Conservation (phyloP, 192 early-diverging fungal species). For the Backusella westeae region DNA sequence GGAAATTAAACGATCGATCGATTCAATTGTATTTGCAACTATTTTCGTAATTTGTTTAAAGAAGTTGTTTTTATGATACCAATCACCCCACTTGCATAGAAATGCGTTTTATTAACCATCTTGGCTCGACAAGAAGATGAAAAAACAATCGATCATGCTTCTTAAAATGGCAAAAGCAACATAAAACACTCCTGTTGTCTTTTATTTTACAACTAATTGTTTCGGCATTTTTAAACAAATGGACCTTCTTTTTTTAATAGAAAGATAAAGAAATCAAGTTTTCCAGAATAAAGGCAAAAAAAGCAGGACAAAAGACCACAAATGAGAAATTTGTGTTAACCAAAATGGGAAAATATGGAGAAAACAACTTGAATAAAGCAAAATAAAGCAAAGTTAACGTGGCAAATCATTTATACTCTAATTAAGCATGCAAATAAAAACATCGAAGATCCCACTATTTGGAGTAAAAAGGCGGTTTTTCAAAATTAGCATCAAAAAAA, state of each 20-base stretch:
- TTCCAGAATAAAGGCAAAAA: not conserved
- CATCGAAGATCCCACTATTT: not conserved
- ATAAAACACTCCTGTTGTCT: not conserved
- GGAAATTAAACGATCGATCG: constrained; percentile 9
- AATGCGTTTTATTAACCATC: not conserved
- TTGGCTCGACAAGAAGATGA: not conserved
- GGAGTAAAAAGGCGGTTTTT: not conserved
- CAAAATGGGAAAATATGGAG: constrained; percentile 2
- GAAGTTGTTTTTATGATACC: not conserved
- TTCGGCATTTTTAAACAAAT: not conserved
- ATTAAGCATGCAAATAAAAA: not conserved
- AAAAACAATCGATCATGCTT: not conserved
- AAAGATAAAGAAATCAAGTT: not conserved
- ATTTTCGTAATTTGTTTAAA: not conserved
- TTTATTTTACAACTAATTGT: not conserved
- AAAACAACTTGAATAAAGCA: not conserved
- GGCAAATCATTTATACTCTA: not conserved
- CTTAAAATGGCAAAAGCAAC: not conserved
- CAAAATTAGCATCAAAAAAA: not conserved
- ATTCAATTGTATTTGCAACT: not conserved
- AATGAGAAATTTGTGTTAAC: not conserved
- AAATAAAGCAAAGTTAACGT: not conserved
- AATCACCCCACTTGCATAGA: not conserved
- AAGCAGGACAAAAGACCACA: not conserved
- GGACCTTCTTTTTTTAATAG: not conserved